Base-by-base conservation (phyloP, 1,284 basidiomycete species). In the Ceratobasidium sp. region DNA sequence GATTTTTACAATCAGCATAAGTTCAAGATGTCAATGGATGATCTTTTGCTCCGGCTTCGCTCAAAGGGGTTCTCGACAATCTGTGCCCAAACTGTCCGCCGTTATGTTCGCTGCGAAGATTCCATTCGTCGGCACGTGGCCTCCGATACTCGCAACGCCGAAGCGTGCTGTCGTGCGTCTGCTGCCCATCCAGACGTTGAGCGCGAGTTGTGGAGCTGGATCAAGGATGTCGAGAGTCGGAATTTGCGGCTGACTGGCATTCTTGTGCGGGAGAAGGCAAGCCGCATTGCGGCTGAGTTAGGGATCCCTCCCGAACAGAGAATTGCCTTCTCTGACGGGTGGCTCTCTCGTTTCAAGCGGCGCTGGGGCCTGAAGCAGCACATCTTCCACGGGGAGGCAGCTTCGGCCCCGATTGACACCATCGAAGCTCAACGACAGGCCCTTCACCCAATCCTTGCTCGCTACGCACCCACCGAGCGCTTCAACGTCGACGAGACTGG, bases 401-500 rank as follows among this genome's bases (percentile, higher is more conserved):
- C 73, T 30, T 82, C 81, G n/a, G 80, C 44, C 46, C 44, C 49
- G 23, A n/a, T 62, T 44, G 41, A 67, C 38, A 49, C 49, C 14
- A 64, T 64, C 30, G 62, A 64, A 13, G 46, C 21, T 32, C 46
- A 49, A n/a, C 28, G 44, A 28, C 6, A 23, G 3, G 49, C 49
- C 49, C 46, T 64, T 32, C 35, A 21, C n/a, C 54, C 52, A 50
- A 18, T 44, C 16, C 44, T 73, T 80, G 1, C 62, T 81, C 7
- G 52, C 63, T n/a, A 57, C 73, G 16, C 83, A 77, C 73, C 43
- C 73, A 1, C 74, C 73, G 35, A 38, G 35, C 9, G 44, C 1
- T 81, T 77, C 35, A 84, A 84, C 74, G 76, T 80, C 64, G 82
- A 84, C 74, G 80, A 84, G 67, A 80, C 79, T n/a, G 76, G 79